These are phyloP conservation scores for Pestalotiopsis sp. DNA, from an alignment of 2,329 filamentous ascomycete species.

Conservation along the genomic window DNA sequence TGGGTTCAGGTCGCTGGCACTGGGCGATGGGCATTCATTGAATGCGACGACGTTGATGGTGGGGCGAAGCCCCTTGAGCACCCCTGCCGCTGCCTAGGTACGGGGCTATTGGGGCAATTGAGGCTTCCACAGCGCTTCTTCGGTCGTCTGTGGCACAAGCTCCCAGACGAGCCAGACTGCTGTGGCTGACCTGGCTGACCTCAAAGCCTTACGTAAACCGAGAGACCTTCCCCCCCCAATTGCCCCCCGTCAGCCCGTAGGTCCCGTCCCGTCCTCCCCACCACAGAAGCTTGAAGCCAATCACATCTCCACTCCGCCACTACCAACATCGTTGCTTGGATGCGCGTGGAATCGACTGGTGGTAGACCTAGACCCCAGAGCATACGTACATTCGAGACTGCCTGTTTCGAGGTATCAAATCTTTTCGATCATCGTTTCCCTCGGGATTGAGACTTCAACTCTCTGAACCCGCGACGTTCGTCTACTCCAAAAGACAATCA, in stretches of 20 bases:
- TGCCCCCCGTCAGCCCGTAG: not conserved
- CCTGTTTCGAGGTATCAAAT: not conserved
- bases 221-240: not conserved
- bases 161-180: not conserved
- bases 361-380: not conserved
- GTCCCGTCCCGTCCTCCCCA: not conserved
- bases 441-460: not conserved
- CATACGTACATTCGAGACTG: slow-evolving; percentile 8
- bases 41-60: slow-evolving; percentile 5
- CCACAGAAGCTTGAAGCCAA: slow-evolving; percentile 2
- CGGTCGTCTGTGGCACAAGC: not conserved
- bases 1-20: not conserved
- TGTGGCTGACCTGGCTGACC: not conserved
- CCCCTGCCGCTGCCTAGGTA: not conserved
- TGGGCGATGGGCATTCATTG: not conserved
- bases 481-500: not conserved
- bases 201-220: not conserved
- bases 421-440: not conserved
- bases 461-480: not conserved
- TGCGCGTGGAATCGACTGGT: slow-evolving; percentile 5
- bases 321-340: slow-evolving; percentile 1
- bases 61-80: not conserved
- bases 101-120: not conserved
- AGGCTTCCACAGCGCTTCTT: not conserved
- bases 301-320: slow-evolving; percentile 6